phyloP scores from a whole-genome alignment of 2,329 filamentous ascomycete genomes.

The Aureobasidium sp. region DNA sequence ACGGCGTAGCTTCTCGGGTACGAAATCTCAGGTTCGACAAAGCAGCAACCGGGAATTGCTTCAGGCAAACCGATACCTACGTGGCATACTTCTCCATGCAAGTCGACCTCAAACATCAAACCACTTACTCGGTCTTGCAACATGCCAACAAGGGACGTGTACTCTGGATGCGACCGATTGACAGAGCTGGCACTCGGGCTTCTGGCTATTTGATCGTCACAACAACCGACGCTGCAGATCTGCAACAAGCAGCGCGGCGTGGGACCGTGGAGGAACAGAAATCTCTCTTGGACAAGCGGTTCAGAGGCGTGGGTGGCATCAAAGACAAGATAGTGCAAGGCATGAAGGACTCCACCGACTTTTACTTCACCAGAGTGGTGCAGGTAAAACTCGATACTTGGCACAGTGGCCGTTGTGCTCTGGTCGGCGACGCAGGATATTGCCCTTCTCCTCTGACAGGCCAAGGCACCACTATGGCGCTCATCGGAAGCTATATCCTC shows the following conservation, averaged over 20 bases:
- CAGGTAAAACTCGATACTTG: slow-evolving; percentile 31
- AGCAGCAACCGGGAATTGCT: slow-evolving; percentile 11
- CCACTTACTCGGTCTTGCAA: slow-evolving; percentile 14
- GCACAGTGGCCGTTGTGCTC: slow-evolving; percentile 26
- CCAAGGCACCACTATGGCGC: slow-evolving; percentile 26
- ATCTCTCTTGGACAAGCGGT: slow-evolving; percentile 12
- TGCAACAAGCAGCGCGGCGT: neutral
- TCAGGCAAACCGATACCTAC: slow-evolving; percentile 17
- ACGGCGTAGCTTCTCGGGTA: slow-evolving; percentile 22
- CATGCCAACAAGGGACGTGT: slow-evolving; percentile 16
- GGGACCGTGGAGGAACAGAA: neutral
- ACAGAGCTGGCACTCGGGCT: slow-evolving; percentile 9
- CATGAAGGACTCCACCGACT: slow-evolving; percentile 34
- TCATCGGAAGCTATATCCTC: slow-evolving; percentile 32
- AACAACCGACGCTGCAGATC: slow-evolving; percentile 4
- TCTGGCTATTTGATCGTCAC: slow-evolving; percentile 15
- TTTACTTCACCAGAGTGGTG: slow-evolving; percentile 37
- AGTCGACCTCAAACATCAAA: slow-evolving; percentile 11
- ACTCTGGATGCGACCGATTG: slow-evolving; percentile 18
- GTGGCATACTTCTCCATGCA: slow-evolving; percentile 23
- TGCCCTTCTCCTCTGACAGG: slow-evolving; percentile 28
- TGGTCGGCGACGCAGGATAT: slow-evolving; percentile 33
- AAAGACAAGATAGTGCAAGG: slow-evolving; percentile 24
- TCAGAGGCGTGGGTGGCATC: slow-evolving; percentile 9
- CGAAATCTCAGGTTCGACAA: slow-evolving; percentile 20